These are phyloP conservation scores for Saccharomycopsis sp. DNA, from an alignment of 805 yeast species.

Conservation along the genomic window DNA sequence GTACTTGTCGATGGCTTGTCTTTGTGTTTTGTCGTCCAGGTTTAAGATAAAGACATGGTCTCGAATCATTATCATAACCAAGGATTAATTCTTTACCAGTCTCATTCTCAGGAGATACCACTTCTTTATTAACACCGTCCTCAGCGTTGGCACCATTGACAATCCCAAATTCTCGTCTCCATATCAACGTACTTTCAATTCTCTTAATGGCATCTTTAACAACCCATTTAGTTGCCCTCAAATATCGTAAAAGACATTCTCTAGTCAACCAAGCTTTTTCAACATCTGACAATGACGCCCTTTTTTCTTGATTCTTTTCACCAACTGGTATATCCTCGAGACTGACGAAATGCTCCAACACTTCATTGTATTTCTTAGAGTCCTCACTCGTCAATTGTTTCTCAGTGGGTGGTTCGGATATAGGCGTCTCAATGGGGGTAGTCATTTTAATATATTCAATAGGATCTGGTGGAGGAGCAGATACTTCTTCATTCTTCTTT, in stretches of 20 bases:
- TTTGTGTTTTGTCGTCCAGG: conserved; percentile 96
- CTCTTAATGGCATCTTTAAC: conserved; percentile 63
- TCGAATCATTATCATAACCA: conserved; percentile 82
- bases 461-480: not conserved
- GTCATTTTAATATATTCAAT: conserved; percentile 26
- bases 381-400: conserved; percentile 46
- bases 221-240: conserved; percentile 93
- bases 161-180: conserved; percentile 67
- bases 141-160: conserved; percentile 35
- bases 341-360: conserved; percentile 43
- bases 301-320: not conserved
- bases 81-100: conserved; percentile 89
- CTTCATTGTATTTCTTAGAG: conserved; percentile 48
- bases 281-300: conserved; percentile 13
- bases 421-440: conserved; percentile 52
- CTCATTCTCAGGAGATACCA: conserved; percentile 62
- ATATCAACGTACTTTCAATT: conserved; percentile 67
- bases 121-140: conserved; percentile 47
- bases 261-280: conserved; percentile 73
- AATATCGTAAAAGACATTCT: conserved; percentile 84
- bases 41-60: conserved; percentile 89
- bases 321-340: conserved; percentile 2
- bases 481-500: conserved; percentile 11
- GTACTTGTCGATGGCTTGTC: conserved; percentile 86
- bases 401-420: conserved; percentile 44